These are phyloP conservation scores for Saturnispora zaruensis DNA, from an alignment of 805 yeast species.

Conservation along the genomic window DNA sequence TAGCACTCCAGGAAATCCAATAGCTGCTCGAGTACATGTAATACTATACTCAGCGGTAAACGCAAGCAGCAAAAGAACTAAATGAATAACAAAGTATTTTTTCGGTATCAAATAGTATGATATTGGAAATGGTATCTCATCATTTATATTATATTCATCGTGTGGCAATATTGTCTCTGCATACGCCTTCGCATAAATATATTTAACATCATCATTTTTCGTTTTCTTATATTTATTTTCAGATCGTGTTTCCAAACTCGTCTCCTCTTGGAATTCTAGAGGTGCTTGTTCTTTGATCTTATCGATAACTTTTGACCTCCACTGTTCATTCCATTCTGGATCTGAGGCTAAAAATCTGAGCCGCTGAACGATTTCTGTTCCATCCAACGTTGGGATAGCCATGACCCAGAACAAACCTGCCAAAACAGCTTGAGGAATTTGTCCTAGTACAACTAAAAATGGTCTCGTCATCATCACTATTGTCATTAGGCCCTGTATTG, in stretches of 20 bases:
- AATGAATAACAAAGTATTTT: conserved; percentile 48
- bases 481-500: conserved; percentile 75
- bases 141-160: neutral
- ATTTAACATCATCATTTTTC: neutral
- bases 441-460: conserved; percentile 64
- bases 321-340: conserved; percentile 25
- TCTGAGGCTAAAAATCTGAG: conserved; percentile 60
- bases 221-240: neutral
- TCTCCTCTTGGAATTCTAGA: neutral
- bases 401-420: conserved; percentile 90
- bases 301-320: conserved; percentile 1
- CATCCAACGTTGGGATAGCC: conserved; percentile 76
- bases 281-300: neutral
- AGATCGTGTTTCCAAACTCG: neutral
- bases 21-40: conserved; percentile 81
- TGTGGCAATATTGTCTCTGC: neutral
- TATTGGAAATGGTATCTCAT: conserved; percentile 1
- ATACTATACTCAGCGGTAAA: conserved; percentile 78
- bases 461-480: conserved; percentile 89
- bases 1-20: conserved; percentile 86
- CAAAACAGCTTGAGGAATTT: conserved; percentile 86
- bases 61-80: conserved; percentile 53
- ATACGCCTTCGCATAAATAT: neutral
- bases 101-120: conserved; percentile 12
- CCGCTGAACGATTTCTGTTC: conserved; percentile 55